Conservation (phyloP, 192 early-diverging fungal genomes). For the Backusella morwellensis region DNA sequence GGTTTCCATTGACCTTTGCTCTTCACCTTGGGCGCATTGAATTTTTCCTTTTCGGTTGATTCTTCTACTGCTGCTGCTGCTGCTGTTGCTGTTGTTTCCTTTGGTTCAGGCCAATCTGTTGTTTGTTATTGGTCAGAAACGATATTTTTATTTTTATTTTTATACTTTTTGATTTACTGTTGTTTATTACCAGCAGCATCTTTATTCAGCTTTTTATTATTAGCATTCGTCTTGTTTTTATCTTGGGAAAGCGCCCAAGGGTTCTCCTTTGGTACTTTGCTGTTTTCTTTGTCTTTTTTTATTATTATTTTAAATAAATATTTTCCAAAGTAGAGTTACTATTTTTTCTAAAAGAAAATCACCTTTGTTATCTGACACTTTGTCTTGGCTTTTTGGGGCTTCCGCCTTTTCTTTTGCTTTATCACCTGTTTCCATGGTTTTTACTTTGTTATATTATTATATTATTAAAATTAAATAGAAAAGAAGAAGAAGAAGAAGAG, state of each 20-base stretch:
- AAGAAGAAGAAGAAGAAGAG: background rate
- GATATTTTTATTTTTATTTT: background rate
- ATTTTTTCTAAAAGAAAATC: background rate
- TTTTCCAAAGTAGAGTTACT: background rate
- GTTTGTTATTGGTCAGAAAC: background rate
- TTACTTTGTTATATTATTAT: background rate
- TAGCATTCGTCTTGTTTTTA: background rate
- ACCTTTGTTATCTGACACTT: background rate
- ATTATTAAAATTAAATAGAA: background rate
- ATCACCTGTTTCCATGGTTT: background rate
- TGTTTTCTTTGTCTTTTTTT: background rate
- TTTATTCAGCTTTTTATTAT: background rate
- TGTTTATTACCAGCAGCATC: background rate
- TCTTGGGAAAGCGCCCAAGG: conserved; percentile 29
- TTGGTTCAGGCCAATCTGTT: conserved; percentile 34
- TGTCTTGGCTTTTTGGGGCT: background rate
- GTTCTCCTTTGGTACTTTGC: background rate
- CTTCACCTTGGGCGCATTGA: conserved; percentile 20
- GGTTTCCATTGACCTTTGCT: conserved; percentile 48
- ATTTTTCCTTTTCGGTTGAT: conserved; percentile 12
- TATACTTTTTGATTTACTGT: background rate
- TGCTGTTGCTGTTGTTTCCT: conserved; percentile 6
- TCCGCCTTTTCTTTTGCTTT: background rate
- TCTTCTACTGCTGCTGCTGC: background rate
- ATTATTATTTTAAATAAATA: background rate